Evolutionary conservation across 495 filamentous ascomycete species (phyloP), one percentile per base, ranked within the genome.

Genomic region (Friedmanniomyces endolithicus): DNA sequence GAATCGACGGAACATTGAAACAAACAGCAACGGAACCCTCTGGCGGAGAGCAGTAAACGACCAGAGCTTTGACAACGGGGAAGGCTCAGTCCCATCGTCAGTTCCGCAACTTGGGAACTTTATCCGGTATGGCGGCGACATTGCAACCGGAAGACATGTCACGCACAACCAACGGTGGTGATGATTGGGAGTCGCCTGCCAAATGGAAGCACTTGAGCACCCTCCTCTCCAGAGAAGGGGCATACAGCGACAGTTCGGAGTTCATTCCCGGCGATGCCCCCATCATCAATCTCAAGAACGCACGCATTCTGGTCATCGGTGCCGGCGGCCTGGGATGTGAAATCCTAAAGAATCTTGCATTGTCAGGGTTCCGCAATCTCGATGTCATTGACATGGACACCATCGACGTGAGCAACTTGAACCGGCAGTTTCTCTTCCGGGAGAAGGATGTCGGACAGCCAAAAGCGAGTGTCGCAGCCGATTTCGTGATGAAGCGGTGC

Each of bases 351-450:
- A 89, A 97, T 62, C 79, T 99, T 11, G 92, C 94, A 27, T 76
- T 96, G 2, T 95, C 90, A 2, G 89, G 94, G 11, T 97, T 97
- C 73, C 94, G 85, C 68, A 78, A 96, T 66, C 95, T 99, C 56
- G 88, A 97, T 73, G 90, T 99, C 37, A 97, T 99, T 62, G 94
- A 99, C 73, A 99, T 99, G 94, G 87, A 94, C 65, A 97, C 90
- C 6, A 99, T 99, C 67, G 94, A 99, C 65, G 88, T 99, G 52
- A 95, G 88, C 23, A 99, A 99, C 69, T 78, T 99, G 44, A 99
- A 99, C 68, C 83, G 94, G 22, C 94, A 99, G 66, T 99, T 99
- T 66, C 79, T 99, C 46, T 99, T 99, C 68, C 88, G 94, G 17
- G 76, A 90, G 61, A 73, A 80, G 45, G 94, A 99, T 65, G 90